Base-by-base conservation (phyloP, 2,329 filamentous ascomycete species). In the Penicillium sp. region DNA sequence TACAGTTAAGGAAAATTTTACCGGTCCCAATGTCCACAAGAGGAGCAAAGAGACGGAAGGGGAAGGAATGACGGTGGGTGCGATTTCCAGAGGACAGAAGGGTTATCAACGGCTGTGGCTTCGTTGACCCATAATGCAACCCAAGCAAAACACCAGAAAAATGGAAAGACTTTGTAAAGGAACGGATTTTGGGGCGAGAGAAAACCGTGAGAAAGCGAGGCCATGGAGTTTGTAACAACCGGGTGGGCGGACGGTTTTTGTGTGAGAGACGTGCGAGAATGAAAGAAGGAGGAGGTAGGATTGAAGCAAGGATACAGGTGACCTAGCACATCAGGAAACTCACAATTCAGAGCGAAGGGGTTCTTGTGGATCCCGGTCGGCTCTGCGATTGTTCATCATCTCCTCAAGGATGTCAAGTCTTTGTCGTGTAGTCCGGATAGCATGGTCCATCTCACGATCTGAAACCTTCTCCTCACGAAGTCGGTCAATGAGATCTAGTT, bases 361-460 rank as follows among this genome's bases (percentile, higher is more conserved):
- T n/a, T 66, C 62, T 5, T 57, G 55, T 11, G 61, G 47, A n/a
- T 61, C 39, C 11, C 57, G 51, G 24, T 70, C 61, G 1, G 56
- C 60, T 65, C 79, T 83, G 70, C 82, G 86, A 69, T 81, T 82
- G 60, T 84, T 83, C 51, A 93, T 82, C 29, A 91, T 89, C 43
- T 84, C 82, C 74, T 93, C 93, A 60, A 99, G 76, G 43, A 89
- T 84, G 54, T 84, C 82, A 31, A 99, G 77, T 68, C 90, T 89
- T 78, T 96, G 89, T 71, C 97, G 91, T 3, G 93, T 97, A 29
- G 96, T 85, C 53, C 84, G 80, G 58, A 97, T 93, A 21, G 91
- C 90, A 77, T 96, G 86, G 61, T 87, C 84, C 57, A 96, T 83
- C 70, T 95, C 88, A 33, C 85, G 80, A 65, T 90, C 85, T 47